Base-by-base conservation (phyloP, 176 grass and related monocot species). In the Cocos nucifera region DNA sequence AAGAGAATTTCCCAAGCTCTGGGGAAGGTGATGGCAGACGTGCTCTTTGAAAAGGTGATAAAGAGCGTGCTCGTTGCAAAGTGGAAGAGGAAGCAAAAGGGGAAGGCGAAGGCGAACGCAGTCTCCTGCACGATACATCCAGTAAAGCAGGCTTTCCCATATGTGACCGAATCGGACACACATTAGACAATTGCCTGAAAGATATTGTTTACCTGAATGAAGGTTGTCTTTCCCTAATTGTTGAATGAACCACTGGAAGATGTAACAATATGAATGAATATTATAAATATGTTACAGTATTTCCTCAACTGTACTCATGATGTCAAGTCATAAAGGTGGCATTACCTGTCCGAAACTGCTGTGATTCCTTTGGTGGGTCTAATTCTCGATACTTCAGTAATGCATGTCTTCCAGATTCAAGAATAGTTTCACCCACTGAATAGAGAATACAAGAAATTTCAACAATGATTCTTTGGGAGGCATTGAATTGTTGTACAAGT, bases 21-120 rank as follows among this genome's bases (percentile, higher is more conserved):
- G 78, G 75, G 19, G 67, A 81, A 54, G 80, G 75, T 17, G 78
- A 85, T 73, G 77, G 79, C 56, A 59, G 51, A 18, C 17, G 74
- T 44, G 55, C 56, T 71, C 79, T 94, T 66, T 73, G 74, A 79
- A 85, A 88, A 48, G 84, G 89, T 28, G 89, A 95, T 32, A 88
- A 44, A 7, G 78, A 82, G 18, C 67, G 74, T 28, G 75, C 77
- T 21, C 75, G 79, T 53, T 72, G 74, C 30, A 71, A 50, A 26
- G 60, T 65, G 15, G 32, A 65, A 59, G 65, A 51, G 20, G 75
- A 50, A 26, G 56, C 72, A n/a, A 26, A 65, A 59, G 61, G 55
- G 18, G 75, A 60, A 12, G 64, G 21, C 21, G 21, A 21, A 21
- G 0, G 78, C 15, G 75, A 66, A 58, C 24, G 72, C 54, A 63